Conservation (phyloP, 2,329 filamentous ascomycete genomes). For the Alternaria solani region DNA sequence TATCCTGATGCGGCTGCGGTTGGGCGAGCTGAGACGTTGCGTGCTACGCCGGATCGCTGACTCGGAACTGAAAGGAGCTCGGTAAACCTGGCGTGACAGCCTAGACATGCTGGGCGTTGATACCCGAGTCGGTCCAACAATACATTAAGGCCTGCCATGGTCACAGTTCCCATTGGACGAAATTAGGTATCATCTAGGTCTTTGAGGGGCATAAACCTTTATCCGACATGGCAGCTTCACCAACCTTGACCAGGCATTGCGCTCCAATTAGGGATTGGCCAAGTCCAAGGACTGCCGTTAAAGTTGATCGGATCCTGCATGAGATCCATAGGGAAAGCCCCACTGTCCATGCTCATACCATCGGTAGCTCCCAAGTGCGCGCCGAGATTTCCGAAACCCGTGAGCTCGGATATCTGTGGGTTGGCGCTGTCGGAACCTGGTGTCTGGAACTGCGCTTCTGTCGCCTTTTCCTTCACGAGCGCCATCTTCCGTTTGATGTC, state of each 20-base stretch:
- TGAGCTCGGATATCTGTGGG: neutral
- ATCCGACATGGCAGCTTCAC: neutral
- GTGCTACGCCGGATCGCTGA: neutral
- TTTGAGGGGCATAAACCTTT: neutral
- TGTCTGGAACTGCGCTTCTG: neutral
- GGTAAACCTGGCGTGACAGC: neutral
- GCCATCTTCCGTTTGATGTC: conserved; percentile 11
- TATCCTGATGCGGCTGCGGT: neutral
- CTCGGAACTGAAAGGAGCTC: neutral
- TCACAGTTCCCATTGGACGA: neutral
- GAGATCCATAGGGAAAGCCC: conserved; percentile 3
- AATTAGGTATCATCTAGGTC: neutral
- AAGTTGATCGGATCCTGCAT: conserved; percentile 6
- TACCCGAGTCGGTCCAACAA: neutral
- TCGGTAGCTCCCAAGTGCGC: neutral
- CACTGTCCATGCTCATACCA: conserved; percentile 2
- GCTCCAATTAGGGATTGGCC: conserved; percentile 12
- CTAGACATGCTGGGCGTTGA: neutral
- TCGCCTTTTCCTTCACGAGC: neutral
- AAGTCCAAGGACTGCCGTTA: conserved; percentile 13
- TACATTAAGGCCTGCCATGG: neutral
- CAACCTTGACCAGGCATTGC: conserved; percentile 14
- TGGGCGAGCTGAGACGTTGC: neutral
- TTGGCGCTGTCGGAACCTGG: neutral
- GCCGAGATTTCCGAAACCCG: conserved; percentile 5